These are phyloP conservation scores for Aspergillus sclerotiicarbonarius DNA, from an alignment of 495 filamentous ascomycete species.

Conservation along the genomic window DNA sequence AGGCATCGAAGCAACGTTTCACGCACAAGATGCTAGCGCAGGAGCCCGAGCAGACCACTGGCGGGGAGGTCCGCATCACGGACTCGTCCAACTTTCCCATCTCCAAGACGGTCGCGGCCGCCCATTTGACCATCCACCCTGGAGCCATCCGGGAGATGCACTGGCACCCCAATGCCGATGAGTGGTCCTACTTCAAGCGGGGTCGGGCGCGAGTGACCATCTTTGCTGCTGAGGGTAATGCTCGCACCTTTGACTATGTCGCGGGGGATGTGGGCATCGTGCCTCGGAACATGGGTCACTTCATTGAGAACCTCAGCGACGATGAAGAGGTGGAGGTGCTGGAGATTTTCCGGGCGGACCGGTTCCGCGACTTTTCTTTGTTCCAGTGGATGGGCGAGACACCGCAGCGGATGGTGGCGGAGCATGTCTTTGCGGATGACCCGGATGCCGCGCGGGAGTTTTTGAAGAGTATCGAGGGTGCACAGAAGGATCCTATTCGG, in stretches of 20 bases:
- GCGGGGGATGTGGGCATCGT: conserved; percentile 63
- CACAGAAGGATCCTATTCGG: conserved; percentile 34
- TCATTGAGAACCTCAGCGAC: conserved; percentile 31
- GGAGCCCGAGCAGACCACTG: conserved; percentile 49
- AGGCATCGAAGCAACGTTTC: conserved; percentile 58
- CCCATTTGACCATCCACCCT: conserved; percentile 56
- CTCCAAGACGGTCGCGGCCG: conserved; percentile 62
- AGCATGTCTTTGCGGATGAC: conserved; percentile 58
- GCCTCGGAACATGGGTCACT: conserved; percentile 60
- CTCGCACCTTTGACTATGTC: conserved; percentile 28
- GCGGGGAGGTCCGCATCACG: conserved; percentile 59
- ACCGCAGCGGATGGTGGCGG: conserved; percentile 57
- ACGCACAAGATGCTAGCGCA: conserved; percentile 62
- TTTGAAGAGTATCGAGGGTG: conserved; percentile 51
- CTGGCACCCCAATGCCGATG: conserved; percentile 12
- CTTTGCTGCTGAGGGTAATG: conserved; percentile 9
- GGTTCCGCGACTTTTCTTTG: conserved; percentile 61
- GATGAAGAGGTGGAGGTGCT: conserved; percentile 57
- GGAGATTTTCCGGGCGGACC: conserved; percentile 57
- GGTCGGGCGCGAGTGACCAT: conserved; percentile 9
- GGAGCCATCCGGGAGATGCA: conserved; percentile 55
- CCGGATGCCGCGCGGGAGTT: conserved; percentile 54
- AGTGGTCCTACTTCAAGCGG: conserved; percentile 9
- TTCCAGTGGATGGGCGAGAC: conserved; percentile 71
- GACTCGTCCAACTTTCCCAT: conserved; percentile 67